Base-by-base conservation (phyloP, 2,329 filamentous ascomycete genomes). In the Botrytis deweyae region DNA sequence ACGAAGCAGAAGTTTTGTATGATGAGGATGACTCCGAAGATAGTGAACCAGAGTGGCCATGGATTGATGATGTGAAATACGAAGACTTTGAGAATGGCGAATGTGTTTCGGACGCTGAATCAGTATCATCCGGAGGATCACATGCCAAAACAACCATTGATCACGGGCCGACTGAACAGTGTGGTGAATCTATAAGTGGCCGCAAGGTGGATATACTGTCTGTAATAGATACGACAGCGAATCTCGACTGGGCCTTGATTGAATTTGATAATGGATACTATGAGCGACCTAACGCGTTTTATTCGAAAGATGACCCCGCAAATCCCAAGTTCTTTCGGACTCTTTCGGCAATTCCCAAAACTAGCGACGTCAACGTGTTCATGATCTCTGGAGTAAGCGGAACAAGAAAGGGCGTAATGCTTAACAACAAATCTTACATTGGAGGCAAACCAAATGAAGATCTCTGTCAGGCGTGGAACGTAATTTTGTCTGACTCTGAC, bases 141-240 rank as follows among this genome's bases (percentile, higher is more conserved):
- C 12, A 55, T 55, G 2, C n/a, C 2, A 8, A 55, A 29, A 3
- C 9, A 58, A 58, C 52, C n/a, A 29, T 58, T 0, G n/a, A 29
- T 18, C n/a, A 18, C 14, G 14, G 1, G 14, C 7, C 16, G 14
- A 58, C 0, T 29, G 16, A 29, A 18, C 3, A 29, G 4, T 33
- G 2, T 29, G 52, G 52, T 33, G 52, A 29, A 58, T 58, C 52
- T 33, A 9, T 29, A 58, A 58, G 18, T 4, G 52, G 52, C n/a
- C 52, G 18, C 14, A 58, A 58, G 52, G 52, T 3, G 18, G 52
- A 58, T 58, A 1, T 6, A 3, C 1, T 29, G 14, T 29, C 7
- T 7, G 2, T 0, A 8, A 58, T 7, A 58, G 52, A 58, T 29
- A 29, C 6, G 14, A 9, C n/a, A 3, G 18, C n/a, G 1, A 9